Percentiles rank a stretch among this genome's conserved stretches.
Evolutionary conservation across 106 monocot species (phyloP).

Genomic region (Triglochin maritima): DNA sequence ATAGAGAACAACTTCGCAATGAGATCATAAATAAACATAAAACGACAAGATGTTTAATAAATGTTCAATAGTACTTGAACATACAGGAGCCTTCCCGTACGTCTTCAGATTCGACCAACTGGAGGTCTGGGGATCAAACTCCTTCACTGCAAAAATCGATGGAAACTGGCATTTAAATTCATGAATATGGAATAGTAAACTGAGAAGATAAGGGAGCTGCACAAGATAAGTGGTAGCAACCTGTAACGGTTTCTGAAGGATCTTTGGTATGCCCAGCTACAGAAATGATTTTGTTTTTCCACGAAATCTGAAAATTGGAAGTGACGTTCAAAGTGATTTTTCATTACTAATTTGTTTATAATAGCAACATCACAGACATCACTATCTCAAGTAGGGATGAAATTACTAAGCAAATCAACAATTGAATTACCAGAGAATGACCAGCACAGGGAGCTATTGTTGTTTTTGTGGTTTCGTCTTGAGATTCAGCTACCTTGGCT

Average conservation of each 20-base stretch:
- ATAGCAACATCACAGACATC: too few relatives aligned
- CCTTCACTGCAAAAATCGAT: conserved; percentile 54
- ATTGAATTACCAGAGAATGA: conserved; percentile 68
- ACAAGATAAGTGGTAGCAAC: conserved; percentile 15
- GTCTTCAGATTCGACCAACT: conserved; percentile 83
- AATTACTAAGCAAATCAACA: too few relatives aligned
- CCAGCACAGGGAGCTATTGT: conserved; percentile 72
- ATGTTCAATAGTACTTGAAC: neutral
- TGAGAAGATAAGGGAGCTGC: neutral
- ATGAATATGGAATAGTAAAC: neutral
- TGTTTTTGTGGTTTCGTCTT: conserved; percentile 16
- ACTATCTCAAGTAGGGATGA: too few relatives aligned
- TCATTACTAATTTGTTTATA: too few relatives aligned
- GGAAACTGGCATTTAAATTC: neutral
- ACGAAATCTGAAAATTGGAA: conserved; percentile 44
- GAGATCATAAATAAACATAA: too few relatives aligned
- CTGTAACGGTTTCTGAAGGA: conserved; percentile 80
- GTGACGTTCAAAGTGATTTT: too few relatives aligned
- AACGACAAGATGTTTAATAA: too few relatives aligned
- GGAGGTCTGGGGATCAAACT: conserved; percentile 81
- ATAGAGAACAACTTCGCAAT: neutral
- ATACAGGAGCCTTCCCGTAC: conserved; percentile 94
- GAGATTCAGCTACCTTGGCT: conserved; percentile 24
- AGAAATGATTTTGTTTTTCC: conserved; percentile 76
- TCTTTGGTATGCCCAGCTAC: conserved; percentile 97